Evolutionary conservation across 1,284 basidiomycete genomes (phyloP).

Genomic region (Ceratobasidium sp.): DNA sequence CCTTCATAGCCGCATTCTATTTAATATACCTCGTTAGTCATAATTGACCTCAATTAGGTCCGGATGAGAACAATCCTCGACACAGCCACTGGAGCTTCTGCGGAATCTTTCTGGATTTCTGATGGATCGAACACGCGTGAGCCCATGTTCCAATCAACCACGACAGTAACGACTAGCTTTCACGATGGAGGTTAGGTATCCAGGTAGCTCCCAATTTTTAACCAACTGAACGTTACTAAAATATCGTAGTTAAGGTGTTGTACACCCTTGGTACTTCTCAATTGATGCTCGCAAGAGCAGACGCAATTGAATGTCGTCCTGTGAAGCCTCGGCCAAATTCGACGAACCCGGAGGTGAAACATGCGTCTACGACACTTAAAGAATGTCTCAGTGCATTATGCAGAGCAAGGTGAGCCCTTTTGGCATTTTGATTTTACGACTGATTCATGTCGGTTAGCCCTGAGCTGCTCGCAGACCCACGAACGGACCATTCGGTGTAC

Average conservation of each 20-base stretch:
- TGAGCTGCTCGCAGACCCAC: constrained; percentile 31
- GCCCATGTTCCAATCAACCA: constrained; percentile 1
- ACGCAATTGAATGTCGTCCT: constrained; percentile 14
- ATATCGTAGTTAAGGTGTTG: constrained; percentile 25
- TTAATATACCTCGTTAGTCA: too few relatives aligned
- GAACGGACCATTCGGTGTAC: constrained; percentile 32
- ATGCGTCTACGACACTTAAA: constrained; percentile 20
- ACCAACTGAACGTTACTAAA: background rate
- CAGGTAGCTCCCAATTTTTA: constrained; percentile 13
- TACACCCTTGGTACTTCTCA: constrained; percentile 28
- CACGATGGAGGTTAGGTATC: constrained; percentile 30
- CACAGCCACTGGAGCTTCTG: constrained; percentile 33
- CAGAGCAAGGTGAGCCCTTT: constrained; percentile 1
- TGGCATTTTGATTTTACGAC: background rate
- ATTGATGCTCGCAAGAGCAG: constrained; percentile 32
- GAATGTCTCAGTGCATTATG: constrained; percentile 26
- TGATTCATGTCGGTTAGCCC: constrained; percentile 4
- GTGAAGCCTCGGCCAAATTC: constrained; percentile 33
- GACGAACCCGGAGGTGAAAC: background rate
- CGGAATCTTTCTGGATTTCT: background rate
- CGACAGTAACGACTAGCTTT: background rate
- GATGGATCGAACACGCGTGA: background rate
- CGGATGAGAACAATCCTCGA: too few relatives aligned
- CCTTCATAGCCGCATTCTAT: too few relatives aligned
- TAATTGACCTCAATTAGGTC: too few relatives aligned